A percentile compares a stretch with the other conserved stretches of the same genome.
These are phyloP conservation scores for Trametes meyenii DNA, from an alignment of 768 basidiomycete genomes.

Conservation along the genomic window DNA sequence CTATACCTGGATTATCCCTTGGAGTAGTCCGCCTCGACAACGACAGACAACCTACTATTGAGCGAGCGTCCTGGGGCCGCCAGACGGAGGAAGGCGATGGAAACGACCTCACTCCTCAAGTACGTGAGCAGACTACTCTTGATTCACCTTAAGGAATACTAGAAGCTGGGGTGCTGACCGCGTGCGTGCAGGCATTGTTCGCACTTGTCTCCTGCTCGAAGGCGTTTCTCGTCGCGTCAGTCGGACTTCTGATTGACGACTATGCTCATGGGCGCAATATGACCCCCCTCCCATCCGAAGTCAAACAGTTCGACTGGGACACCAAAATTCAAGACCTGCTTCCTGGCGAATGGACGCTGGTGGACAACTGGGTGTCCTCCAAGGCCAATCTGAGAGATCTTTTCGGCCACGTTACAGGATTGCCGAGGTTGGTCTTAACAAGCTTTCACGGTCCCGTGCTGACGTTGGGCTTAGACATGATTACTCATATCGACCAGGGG, in stretches of 20 bases:
- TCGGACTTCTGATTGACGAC: conserved; percentile 38
- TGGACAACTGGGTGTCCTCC: conserved; percentile 41
- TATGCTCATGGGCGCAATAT: conserved; percentile 34
- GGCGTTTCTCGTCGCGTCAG: conserved; percentile 32
- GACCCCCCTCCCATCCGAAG: conserved; percentile 26
- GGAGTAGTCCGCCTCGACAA: conserved; percentile 19
- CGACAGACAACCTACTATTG: conserved; percentile 2
- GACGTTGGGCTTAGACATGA: conserved; percentile 35
- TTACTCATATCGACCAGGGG: conserved; percentile 33
- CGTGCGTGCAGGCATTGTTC: conserved; percentile 31
- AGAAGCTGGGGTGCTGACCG: not conserved
- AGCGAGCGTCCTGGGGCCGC: conserved; percentile 21
- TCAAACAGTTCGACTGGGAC: conserved; percentile 29
- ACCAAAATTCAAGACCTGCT: conserved; percentile 39
- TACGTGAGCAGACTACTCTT: conserved; percentile 18
- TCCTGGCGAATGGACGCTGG: conserved; percentile 43
- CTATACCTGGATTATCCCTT: conserved; percentile 22
- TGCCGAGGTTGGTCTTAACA: conserved; percentile 35
- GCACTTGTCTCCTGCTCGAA: conserved; percentile 36
- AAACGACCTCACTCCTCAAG: conserved; percentile 18
- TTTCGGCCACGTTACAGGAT: conserved; percentile 44
- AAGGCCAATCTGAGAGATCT: conserved; percentile 41
- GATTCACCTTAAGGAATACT: conserved; percentile 14
- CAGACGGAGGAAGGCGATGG: conserved; percentile 19
- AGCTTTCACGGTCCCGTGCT: not conserved